Conservation (phyloP, 192 early-diverging fungal species). For the Dimargaris verticillata region DNA sequence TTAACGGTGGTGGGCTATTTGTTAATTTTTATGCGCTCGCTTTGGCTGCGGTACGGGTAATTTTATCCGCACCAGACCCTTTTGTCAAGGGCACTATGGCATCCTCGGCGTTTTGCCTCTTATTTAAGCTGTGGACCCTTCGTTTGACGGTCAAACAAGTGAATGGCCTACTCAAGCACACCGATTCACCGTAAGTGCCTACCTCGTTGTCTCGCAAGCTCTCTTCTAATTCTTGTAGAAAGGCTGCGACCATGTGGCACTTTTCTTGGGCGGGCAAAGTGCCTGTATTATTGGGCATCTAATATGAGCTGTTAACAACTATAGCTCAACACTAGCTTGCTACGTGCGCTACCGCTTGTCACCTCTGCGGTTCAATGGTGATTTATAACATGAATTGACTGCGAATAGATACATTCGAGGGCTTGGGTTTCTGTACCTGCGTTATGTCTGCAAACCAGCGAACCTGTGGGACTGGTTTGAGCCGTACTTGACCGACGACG, state of each 20-base stretch:
- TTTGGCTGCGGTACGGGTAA: too few species aligned
- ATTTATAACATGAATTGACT: too few species aligned
- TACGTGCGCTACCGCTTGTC: too few species aligned
- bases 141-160: conserved; percentile 58
- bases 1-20: too few species aligned
- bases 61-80: conserved; percentile 33
- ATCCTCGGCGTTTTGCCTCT: conserved; percentile 65
- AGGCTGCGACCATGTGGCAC: too few species aligned
- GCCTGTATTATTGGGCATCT: too few species aligned
- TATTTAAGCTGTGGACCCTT: conserved; percentile 73
- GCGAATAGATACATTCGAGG: conserved; percentile 48
- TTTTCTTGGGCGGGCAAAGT: too few species aligned
- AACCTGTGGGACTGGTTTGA: conserved; percentile 68
- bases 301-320: too few species aligned
- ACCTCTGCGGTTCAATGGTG: too few species aligned
- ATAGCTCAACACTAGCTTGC: too few species aligned
- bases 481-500: conserved; percentile 61
- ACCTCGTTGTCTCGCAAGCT: neutral
- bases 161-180: conserved; percentile 53
- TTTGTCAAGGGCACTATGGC: conserved; percentile 63
- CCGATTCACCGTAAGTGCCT: conserved; percentile 52
- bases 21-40: too few species aligned
- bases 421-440: conserved; percentile 62
- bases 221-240: neutral
- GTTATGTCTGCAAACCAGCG: conserved; percentile 61